phyloP scores from a whole-genome alignment of 768 basidiomycete species.

The Guyanaporus albipodus region DNA sequence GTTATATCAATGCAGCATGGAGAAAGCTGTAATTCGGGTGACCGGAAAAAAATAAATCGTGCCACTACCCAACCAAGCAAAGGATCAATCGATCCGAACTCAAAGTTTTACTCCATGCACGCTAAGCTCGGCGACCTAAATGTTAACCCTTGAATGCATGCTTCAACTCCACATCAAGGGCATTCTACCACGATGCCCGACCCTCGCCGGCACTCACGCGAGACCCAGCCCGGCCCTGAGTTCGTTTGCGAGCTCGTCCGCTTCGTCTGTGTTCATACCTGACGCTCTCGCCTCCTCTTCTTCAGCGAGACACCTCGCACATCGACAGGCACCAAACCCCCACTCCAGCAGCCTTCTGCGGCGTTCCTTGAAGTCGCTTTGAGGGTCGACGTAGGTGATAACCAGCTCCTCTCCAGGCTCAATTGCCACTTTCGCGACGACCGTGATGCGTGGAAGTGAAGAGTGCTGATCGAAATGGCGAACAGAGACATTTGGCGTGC shows the following conservation, averaged over 20 bases:
- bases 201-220: conserved; percentile 25
- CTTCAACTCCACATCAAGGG: not conserved
- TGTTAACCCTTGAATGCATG: not conserved
- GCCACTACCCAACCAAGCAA: not conserved
- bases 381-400: conserved; percentile 77
- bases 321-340: conserved; percentile 72
- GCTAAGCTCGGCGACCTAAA: not conserved
- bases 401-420: conserved; percentile 68
- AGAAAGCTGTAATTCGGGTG: too few relatives aligned
- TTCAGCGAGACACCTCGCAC: conserved; percentile 65
- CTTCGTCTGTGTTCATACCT: conserved; percentile 4
- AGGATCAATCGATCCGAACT: not conserved
- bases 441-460: conserved; percentile 68
- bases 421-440: conserved; percentile 65
- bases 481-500: conserved; percentile 74
- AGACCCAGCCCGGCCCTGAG: conserved; percentile 65
- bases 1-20: too few relatives aligned
- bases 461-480: conserved; percentile 69
- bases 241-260: conserved; percentile 53
- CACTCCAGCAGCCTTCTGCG: conserved; percentile 57
- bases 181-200: not conserved
- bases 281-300: conserved; percentile 28
- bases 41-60: too few relatives aligned
- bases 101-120: too few relatives aligned
- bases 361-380: conserved; percentile 35